Base-by-base conservation (phyloP, 257 asterid genomes). In the Primulina eburnea region DNA sequence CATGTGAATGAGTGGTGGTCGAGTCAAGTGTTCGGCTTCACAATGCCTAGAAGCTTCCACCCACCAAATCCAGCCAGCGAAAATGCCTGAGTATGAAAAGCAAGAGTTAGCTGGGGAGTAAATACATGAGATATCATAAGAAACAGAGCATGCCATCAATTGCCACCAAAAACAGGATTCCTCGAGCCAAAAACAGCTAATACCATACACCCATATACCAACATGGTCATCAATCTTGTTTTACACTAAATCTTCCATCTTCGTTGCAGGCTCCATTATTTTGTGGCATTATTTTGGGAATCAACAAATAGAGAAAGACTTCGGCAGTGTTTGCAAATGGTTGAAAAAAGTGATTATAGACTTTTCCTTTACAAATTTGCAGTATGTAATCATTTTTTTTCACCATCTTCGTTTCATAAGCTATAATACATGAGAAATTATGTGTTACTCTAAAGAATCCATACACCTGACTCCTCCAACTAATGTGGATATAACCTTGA, bases 1-100 rank as follows among this genome's bases (percentile, higher is more conserved):
- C 57, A 50, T 5, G 21, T 50, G 57, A 50, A 16, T 0, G 20
- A 50, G 57, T 16, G 16, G 57, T 50, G 16, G 57, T 50, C 2
- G 72, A 71, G 66, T 73, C 65, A 33, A 14, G 77, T 73, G 35
- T 87, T 88, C 6, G 97, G 98, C 79, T 82, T 90, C 75, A 92
- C 85, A 26, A 92, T 52, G 69, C 89, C 91, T 12, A 82, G 89
- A 69, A 92, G 89, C 79, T 84, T 88, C 98, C 98, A 92, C 33
- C 98, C 98, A 60, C 98, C 98, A 76, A 82, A 80, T 73, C 98
- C 97, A 53, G 96, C 96, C 73, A 81, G 67, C 38, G 92, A 87
- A 81, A 92, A 90, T 60, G 97, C 95, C 98, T 92, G 88, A 38
- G 58, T 18, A 73, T 52, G 65, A 57, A 80, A 32, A 79, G 24